Percentiles rank a stretch among this genome's conserved stretches.
phyloP scores from a whole-genome alignment of 1,284 basidiomycete genomes.

The Ganoderma leucocontextum region DNA sequence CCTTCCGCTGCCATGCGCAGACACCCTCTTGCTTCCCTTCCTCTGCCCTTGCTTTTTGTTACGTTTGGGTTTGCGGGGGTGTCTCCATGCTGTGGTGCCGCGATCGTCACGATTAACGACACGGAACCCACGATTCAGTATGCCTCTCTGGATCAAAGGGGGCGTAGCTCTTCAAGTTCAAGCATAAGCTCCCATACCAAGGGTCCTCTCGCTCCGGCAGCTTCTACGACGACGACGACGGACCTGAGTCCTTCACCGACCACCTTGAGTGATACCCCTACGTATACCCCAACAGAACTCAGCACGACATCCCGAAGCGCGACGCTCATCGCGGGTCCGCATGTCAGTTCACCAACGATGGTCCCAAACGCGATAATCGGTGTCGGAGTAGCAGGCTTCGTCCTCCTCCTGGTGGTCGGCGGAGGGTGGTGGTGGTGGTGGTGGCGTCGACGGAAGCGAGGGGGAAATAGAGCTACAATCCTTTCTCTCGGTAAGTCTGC shows the following conservation, averaged over 20 bases:
- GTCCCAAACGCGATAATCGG: conserved; percentile 3
- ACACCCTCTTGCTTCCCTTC: not conserved
- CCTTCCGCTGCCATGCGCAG: not conserved
- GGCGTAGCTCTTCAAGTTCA: not conserved
- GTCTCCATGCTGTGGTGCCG: not conserved
- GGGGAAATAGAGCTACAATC: not conserved
- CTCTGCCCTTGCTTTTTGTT: not conserved
- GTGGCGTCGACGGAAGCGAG: not conserved
- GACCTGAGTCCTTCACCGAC: not conserved
- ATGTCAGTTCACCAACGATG: conserved; percentile 8
- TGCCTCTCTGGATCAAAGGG: not conserved
- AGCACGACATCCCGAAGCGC: not conserved
- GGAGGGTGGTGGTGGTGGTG: conserved; percentile 12
- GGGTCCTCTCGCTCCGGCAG: not conserved
- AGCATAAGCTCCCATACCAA: not conserved
- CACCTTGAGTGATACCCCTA: not conserved
- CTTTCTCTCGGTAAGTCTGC: conserved; percentile 2
- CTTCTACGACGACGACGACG: not conserved
- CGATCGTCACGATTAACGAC: conserved; percentile 10
- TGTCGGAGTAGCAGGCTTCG: not conserved
- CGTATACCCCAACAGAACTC: not conserved
- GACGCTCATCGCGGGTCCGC: not conserved
- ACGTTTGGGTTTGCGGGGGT: not conserved
- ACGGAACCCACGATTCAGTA: conserved; percentile 2
- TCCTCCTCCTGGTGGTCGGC: not conserved